Percentiles rank a stretch among this genome's conserved stretches.
These are phyloP conservation scores for Vitis labrusca DNA, from an alignment of 164 flowering plant species.

Conservation along the genomic window DNA sequence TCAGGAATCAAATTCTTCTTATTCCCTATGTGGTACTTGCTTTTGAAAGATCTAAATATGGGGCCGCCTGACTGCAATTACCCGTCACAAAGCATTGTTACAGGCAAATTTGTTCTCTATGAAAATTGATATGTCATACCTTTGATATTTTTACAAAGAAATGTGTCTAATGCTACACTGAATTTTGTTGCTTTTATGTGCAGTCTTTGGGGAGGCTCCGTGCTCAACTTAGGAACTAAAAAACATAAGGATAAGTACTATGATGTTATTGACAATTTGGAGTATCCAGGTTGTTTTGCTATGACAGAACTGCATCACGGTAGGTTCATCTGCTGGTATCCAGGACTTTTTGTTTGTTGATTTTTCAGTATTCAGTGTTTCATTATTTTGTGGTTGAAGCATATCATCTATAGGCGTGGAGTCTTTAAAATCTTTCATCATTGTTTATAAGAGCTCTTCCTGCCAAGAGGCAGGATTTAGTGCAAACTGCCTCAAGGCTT, in stretches of 20 bases:
- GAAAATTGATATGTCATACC: too few relatives aligned
- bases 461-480: background rate
- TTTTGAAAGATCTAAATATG: background rate
- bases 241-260: conserved; percentile 83
- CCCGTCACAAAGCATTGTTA: too few relatives aligned
- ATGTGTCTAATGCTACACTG: background rate
- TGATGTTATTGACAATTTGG: conserved; percentile 81
- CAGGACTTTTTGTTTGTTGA: background rate
- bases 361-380: background rate
- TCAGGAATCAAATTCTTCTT: background rate
- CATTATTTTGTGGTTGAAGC: background rate
- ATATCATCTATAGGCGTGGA: background rate
- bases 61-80: background rate
- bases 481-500: background rate
- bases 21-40: too few relatives aligned
- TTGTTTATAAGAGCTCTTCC: background rate
- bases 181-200: conserved; percentile 8
- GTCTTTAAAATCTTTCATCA: too few relatives aligned
- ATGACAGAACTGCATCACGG: conserved; percentile 99
- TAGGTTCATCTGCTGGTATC: conserved; percentile 18
- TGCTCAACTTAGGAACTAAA: conserved; percentile 84
- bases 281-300: conserved; percentile 94
- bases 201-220: conserved; percentile 96
- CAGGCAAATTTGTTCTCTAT: too few relatives aligned
- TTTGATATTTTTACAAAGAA: background rate